Base-by-base conservation (phyloP, 768 basidiomycete genomes). In the Myochromella boudieri region DNA sequence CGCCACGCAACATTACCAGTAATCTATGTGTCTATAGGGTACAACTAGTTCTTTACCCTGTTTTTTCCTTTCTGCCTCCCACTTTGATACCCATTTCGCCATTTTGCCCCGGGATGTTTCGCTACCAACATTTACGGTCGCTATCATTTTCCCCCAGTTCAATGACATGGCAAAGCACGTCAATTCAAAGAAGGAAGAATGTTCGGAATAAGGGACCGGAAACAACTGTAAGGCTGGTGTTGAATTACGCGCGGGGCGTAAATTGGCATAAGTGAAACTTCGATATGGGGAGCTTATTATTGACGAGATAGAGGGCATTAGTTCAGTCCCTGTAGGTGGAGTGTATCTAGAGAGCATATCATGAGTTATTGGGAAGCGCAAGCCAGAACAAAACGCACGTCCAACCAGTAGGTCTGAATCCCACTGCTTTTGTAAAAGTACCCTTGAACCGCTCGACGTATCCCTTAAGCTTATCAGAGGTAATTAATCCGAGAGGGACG, bases 381-480 rank as follows among this genome's bases (percentile, higher is more conserved):
- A 42, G 26, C 39, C 22, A 8, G 15, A 18, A 34, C 7, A 10
- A 3, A n/a, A 78, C 90, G 61, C 49, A 97, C 82, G 91, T 90
- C 95, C 95, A 98, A 27, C 97, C 97, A 0, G 97, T 98, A 0
- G 97, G 97, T 47, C 95, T 71, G 55, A 98, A 88, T 0, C 87
- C 95, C 10, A 97, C 74, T 1, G 81, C 80, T 43, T 78, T 82
- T 38, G 74, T 77, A 60, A 86, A 98, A 10, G 69, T 74, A 4
- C 82, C 82, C 43, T 85, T 80, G 60, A 84, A 91, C 5, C 81
- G 81, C 33, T 83, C 81, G 17, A 91, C 68, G 59, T 99, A 98
- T 2, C 69, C 66, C 60, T 82, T 82, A 26, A 99, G 74, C 46
- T 79, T 77, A 56, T 98, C 95, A 0, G 82, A 78, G 3, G 81